A percentile compares a stretch with the other conserved stretches of the same genome.
phyloP scores from a whole-genome alignment of 345 rosid species.

The Heritiera fomes region DNA sequence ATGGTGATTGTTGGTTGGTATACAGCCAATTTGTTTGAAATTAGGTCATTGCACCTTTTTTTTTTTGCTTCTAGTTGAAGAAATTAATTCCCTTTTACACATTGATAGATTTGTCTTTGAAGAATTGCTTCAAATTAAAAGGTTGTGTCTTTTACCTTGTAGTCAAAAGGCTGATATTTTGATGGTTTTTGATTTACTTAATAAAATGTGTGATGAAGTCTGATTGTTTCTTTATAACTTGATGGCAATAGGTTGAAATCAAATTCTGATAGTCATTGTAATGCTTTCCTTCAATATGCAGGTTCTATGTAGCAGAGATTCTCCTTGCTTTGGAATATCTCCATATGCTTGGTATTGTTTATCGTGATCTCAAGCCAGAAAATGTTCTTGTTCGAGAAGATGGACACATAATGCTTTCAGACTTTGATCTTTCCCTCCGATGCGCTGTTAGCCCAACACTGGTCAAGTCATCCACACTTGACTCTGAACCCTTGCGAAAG shows the following conservation, averaged over 20 bases:
- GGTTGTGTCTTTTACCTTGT: background rate
- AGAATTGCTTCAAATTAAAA: background rate
- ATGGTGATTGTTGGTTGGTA: background rate
- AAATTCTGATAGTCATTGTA: conserved; percentile 9
- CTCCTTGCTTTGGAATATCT: conserved; percentile 85
- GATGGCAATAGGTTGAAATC: background rate
- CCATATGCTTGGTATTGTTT: conserved; percentile 85
- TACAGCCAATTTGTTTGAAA: background rate
- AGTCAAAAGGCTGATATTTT: background rate
- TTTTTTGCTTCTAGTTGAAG: background rate
- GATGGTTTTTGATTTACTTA: background rate
- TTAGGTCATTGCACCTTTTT: background rate
- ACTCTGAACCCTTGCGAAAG: conserved; percentile 49
- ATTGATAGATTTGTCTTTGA: background rate
- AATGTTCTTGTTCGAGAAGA: conserved; percentile 91
- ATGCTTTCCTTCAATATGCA: conserved; percentile 32
- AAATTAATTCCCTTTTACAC: background rate
- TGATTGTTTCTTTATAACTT: conserved; percentile 12
- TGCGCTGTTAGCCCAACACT: conserved; percentile 60
- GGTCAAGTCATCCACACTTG: conserved; percentile 49
- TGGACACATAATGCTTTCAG: conserved; percentile 89
- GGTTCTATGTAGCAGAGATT: conserved; percentile 82
- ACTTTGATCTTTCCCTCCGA: conserved; percentile 80
- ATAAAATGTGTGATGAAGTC: background rate
- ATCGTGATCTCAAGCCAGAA: conserved; percentile 86